Conservation (phyloP, 2,329 filamentous ascomycete genomes). For the Bimuria novae-zelandiae region DNA sequence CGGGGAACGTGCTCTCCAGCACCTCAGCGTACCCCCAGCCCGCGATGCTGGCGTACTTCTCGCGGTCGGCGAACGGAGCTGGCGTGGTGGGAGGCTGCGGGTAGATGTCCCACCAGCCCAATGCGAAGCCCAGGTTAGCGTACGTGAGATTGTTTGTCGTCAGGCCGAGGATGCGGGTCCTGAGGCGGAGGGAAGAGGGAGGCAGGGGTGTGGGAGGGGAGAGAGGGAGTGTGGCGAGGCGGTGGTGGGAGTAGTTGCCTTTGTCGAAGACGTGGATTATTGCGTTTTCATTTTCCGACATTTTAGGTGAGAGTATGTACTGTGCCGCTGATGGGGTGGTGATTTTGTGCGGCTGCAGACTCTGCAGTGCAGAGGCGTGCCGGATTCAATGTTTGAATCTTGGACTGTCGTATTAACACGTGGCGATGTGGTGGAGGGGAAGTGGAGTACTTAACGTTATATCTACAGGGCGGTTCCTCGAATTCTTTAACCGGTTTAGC, state of each 20-base stretch:
- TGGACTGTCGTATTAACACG: too few species aligned
- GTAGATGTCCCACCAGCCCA: constrained; percentile 52
- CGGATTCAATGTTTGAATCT: too few species aligned
- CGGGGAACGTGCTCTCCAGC: constrained; percentile 47
- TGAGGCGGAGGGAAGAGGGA: constrained; percentile 26
- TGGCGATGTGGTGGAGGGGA: too few species aligned
- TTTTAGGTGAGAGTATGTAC: background rate
- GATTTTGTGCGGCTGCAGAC: too few species aligned
- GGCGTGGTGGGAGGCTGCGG: constrained; percentile 48
- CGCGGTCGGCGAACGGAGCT: constrained; percentile 41
- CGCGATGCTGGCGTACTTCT: constrained; percentile 53
- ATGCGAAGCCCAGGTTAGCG: constrained; percentile 24
- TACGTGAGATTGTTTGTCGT: constrained; percentile 34
- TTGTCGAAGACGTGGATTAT: constrained; percentile 24
- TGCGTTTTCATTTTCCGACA: too few species aligned
- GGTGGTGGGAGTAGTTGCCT: constrained; percentile 24
- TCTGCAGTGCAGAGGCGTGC: too few species aligned
- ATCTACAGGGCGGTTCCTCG: too few species aligned
- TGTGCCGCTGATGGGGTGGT: too few species aligned
- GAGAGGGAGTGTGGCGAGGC: constrained; percentile 18
- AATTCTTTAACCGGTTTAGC: too few species aligned
- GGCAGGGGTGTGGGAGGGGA: constrained; percentile 13
- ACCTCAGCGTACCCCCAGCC: constrained; percentile 56
- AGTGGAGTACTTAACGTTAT: too few species aligned
- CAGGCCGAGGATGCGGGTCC: constrained; percentile 24